These are phyloP conservation scores for Monilinia polystroma DNA, from an alignment of 2,329 filamentous ascomycete genomes.

Conservation along the genomic window DNA sequence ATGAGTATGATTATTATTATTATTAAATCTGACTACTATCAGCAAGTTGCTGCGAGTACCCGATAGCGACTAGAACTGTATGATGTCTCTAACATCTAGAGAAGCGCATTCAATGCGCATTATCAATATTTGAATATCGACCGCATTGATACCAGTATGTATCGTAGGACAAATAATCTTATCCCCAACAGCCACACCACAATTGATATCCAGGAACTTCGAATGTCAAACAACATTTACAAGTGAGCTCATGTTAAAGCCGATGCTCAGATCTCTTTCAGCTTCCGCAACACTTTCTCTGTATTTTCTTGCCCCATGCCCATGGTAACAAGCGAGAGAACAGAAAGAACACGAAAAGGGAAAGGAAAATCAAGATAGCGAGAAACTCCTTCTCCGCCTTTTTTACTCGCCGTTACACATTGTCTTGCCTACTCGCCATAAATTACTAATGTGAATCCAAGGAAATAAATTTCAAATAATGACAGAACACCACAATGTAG, in stretches of 20 bases:
- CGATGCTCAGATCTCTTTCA: not conserved
- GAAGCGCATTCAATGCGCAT: conserved; percentile 1
- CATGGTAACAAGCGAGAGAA: not conserved
- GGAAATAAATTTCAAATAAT: conserved; percentile 12
- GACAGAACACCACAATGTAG: conserved; percentile 5
- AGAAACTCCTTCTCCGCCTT: not conserved
- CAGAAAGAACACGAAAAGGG: not conserved
- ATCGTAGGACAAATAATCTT: conserved; percentile 9
- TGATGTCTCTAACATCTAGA: not conserved
- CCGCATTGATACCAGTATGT: conserved; percentile 4
- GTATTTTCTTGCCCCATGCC: not conserved
- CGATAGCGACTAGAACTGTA: not conserved
- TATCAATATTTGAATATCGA: not conserved
- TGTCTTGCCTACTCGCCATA: not conserved
- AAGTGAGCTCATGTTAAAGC: conserved; percentile 8
- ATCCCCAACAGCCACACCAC: conserved; percentile 5
- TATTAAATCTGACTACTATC: conserved; percentile 22
- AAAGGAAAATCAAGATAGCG: not conserved
- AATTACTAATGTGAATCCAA: not conserved
- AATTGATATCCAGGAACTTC: not conserved
- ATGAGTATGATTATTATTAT: conserved; percentile 22
- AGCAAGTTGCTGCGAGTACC: conserved; percentile 4
- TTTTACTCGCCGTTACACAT: not conserved
- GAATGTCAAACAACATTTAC: conserved; percentile 11
- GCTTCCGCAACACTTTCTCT: not conserved